phyloP scores from a whole-genome alignment of 345 rosid species.

The Eutrema yunnanense region DNA sequence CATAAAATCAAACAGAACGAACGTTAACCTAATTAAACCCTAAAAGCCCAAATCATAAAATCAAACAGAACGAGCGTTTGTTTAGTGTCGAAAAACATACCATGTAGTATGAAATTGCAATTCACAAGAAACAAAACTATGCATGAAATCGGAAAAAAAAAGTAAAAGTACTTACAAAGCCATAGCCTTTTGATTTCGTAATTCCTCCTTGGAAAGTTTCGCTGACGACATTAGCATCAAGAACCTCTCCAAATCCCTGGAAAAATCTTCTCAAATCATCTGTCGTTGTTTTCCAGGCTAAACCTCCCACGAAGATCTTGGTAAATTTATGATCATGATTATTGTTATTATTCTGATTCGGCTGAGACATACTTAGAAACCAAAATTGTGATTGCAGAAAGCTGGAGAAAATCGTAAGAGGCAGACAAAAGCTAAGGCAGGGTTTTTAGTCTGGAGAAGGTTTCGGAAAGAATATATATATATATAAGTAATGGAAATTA shows the following conservation, averaged over 20 bases:
- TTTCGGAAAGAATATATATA: not conserved
- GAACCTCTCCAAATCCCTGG: not conserved
- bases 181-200: slow-evolving; percentile 15
- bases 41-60: no score
- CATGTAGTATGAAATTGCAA: not conserved
- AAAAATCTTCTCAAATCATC: not conserved
- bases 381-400: not conserved
- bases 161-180: slow-evolving; percentile 14
- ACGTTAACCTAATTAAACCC: no score
- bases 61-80: no score
- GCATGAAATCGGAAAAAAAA: not conserved
- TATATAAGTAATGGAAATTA: not conserved
- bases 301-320: slow-evolving; percentile 13
- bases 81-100: not conserved
- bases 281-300: slow-evolving; percentile 4
- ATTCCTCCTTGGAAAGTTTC: not conserved
- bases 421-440: no score
- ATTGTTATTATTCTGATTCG: not conserved
- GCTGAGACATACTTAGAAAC: not conserved
- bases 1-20: no score
- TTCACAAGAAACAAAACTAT: not conserved
- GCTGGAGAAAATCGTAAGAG: not conserved
- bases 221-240: slow-evolving; percentile 10
- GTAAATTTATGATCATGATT: not conserved
- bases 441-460: not conserved